phyloP scores from a whole-genome alignment of 768 basidiomycete species.

The Paxillus involutus region DNA sequence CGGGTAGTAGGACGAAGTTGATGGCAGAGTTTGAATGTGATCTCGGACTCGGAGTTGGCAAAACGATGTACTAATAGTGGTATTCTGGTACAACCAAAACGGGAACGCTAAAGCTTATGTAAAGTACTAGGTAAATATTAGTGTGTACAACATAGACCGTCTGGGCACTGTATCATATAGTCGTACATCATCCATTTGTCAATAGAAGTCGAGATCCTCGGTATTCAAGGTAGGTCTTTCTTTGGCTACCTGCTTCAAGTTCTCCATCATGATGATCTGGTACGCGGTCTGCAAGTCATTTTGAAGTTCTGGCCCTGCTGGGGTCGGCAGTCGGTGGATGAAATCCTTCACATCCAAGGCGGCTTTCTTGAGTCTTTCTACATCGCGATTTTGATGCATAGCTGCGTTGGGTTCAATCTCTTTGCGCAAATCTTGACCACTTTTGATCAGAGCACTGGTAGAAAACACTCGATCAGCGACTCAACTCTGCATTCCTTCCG shows the following conservation, averaged over 20 bases:
- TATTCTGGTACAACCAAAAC: no score
- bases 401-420: slow-evolving; percentile 30
- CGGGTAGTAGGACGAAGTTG: no score
- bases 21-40: no score
- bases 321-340: slow-evolving; percentile 23
- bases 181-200: background rate
- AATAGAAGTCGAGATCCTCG: slow-evolving; percentile 19
- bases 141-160: no score
- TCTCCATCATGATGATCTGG: slow-evolving; percentile 32
- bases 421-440: slow-evolving; percentile 26
- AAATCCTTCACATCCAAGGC: slow-evolving; percentile 30
- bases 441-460: slow-evolving; percentile 28
- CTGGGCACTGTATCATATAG: no score
- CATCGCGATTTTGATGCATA: slow-evolving; percentile 27
- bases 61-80: no score
- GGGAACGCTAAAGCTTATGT: no score
- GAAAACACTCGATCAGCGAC: background rate
- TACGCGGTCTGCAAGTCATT: slow-evolving; percentile 29
- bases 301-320: slow-evolving; percentile 15
- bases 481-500: background rate
- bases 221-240: slow-evolving; percentile 24
- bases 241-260: background rate
- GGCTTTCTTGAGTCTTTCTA: slow-evolving; percentile 23
- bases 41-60: no score
- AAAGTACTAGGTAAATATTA: no score